Evolutionary conservation across 1,139 yeast genomes (phyloP), one percentile per base, ranked within the genome.

Genomic region (Kodamaea arcana): DNA sequence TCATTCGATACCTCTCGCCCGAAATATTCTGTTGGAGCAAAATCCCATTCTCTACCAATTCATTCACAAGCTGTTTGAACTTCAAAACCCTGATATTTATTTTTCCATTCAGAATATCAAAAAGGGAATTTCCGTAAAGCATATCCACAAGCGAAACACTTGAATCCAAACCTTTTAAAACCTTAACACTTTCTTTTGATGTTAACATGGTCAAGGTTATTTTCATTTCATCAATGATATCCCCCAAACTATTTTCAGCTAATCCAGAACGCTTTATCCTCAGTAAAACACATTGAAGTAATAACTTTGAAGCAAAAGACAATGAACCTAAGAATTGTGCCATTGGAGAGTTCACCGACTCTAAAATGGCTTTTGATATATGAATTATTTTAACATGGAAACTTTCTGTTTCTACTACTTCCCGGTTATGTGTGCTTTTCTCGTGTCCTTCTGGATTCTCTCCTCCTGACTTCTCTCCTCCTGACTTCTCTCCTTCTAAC

Each of bases 11-110:
- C 37, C 95, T 67, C 48, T 86, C 94, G 22, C 88, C 81, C 34
- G 73, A 72, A 39, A 75, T 65, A 36, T 73, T 73, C 51, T 85
- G 94, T 47, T 78, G 80, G 3, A 77, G 65, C 3, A 92, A 48
- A 13, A 90, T 63, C 0, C 97, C 97, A 30, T 80, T 79, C 42
- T 87, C 96, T 6, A 77, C 76, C 35, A 92, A 63, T 47, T 86
- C 94, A 33, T 72, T 67, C 6, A 84, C 52, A 0, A 82, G 69
- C 32, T 64, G 71, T 30, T 67, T 64, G 50, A 83, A 76, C 5
- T 80, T 59, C 29, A 52, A 55, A 1, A 69, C 51, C 30, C 80
- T 45, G 5, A 74, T 52, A 28, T 58, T 58, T 7, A 51, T 31
- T 14, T 48, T 37, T 3, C 45, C 39, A 6, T 32, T 33, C 12